Evolutionary conservation across 805 yeast genomes (phyloP), one percentile per base, ranked within the genome.

Genomic region (Kluyveromyces siamensis): DNA sequence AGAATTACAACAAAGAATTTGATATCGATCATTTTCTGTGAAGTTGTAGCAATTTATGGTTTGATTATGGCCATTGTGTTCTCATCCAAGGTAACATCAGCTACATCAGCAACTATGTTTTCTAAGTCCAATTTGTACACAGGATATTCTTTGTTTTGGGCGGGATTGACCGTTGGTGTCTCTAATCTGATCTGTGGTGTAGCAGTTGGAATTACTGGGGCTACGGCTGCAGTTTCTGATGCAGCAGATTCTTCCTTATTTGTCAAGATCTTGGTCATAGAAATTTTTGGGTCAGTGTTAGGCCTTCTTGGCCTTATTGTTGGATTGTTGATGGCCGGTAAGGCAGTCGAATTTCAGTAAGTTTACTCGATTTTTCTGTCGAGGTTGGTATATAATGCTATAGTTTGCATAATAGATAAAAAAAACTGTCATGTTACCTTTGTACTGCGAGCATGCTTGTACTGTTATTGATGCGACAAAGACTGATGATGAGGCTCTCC

Each of bases 21-120:
- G 66, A 95, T 93, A 55, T 86, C 95, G 40, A 93, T 93, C 67
- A 95, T 93, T 72, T 93, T 93, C 75, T 93, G 99, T 76, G 99
- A 93, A 72, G 99, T 93, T 59, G 99, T 93, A 48, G 99, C 99
- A 56, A 93, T 93, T 66, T 93, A 93, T 66, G 99, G 99, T 3
- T 79, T 93, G 55, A 93, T 93, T 65, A 91, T 91, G 86, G 90
- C 97, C 37, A 93, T 93, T 76, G 98, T 93, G 40, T 93, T 93
- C 61, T 86, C 96, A 17, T 81, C 98, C 27, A 93, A 93, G 66
- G 74, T 93, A 58, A 75, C 81, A 27, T 89, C 85, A 37, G 81
- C 84, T 8, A 67, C 79, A 4, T 70, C 76, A n/a, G 76, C 73
- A 30, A 71, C 79, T 2, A 69, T 90, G 49, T 81, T 72, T 62